Conservation (phyloP, 2,329 filamentous ascomycete genomes). For the Penicillium corylophilum region DNA sequence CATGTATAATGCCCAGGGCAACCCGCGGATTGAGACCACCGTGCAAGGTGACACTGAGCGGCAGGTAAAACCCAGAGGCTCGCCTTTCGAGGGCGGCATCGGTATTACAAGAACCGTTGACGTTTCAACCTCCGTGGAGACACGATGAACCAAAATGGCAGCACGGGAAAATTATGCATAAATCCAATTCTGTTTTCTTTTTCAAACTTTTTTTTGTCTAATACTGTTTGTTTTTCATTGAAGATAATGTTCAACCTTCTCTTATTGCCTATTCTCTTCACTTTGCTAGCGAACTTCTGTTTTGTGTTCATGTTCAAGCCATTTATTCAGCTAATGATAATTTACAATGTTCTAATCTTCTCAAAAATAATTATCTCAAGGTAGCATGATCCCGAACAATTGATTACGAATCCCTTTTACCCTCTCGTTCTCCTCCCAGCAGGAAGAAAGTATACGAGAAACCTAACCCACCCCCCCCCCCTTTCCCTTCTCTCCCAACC, state of each 20-base stretch:
- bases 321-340: background rate
- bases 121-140: slow-evolving; percentile 23
- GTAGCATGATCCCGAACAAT: too few species aligned
- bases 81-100: slow-evolving; percentile 12
- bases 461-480: too few species aligned
- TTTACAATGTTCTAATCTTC: too few species aligned
- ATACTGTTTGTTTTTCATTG: background rate
- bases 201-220: too few species aligned
- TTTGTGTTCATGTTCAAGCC: background rate
- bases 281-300: background rate
- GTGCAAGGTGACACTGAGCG: slow-evolving; percentile 18
- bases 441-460: too few species aligned
- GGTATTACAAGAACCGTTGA: slow-evolving; percentile 32
- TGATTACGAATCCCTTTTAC: too few species aligned
- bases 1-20: slow-evolving; percentile 25
- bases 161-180: background rate
- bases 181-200: background rate
- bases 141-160: background rate
- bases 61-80: background rate
- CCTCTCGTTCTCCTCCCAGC: too few species aligned
- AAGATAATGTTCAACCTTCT: background rate
- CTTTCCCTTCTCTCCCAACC: too few species aligned
- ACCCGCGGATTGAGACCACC: slow-evolving; percentile 29
- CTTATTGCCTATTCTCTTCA: background rate
- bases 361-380: background rate